Percentiles rank a stretch among this genome's conserved stretches.
Conservation (phyloP, 1,139 yeast genomes). For the Blastobotrys capitulatus region DNA sequence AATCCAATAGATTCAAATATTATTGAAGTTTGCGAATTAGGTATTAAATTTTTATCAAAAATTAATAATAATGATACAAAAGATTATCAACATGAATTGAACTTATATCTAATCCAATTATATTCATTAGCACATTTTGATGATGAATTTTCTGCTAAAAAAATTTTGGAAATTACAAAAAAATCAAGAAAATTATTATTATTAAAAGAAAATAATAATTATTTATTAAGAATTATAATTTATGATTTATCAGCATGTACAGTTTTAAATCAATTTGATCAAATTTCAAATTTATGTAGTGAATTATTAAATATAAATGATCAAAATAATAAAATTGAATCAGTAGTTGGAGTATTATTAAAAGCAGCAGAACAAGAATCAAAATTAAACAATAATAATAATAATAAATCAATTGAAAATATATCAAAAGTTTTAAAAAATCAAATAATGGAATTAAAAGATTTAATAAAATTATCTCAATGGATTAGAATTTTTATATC, state of each 20-base stretch:
- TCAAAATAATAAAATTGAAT: neutral
- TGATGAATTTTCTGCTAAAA: neutral
- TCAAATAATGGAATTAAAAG: neutral
- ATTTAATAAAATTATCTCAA: neutral
- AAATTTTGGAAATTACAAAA: neutral
- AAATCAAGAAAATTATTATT: neutral
- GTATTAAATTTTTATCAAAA: neutral
- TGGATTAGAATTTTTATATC: conserved; percentile 4
- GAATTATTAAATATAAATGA: neutral
- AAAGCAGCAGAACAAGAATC: neutral
- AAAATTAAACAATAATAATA: neutral
- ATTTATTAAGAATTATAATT: neutral
- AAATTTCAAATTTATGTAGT: neutral
- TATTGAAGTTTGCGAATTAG: neutral
- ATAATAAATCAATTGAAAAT: no score
- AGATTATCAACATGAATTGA: neutral
- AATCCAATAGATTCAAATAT: neutral
- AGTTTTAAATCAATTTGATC: neutral
- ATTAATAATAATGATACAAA: neutral
- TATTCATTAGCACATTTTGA: neutral
- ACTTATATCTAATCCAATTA: neutral
- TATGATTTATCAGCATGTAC: conserved; percentile 1
- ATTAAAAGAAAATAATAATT: neutral
- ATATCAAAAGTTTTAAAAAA: neutral
- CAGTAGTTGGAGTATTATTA: conserved; percentile 1